These are phyloP conservation scores for Lyophyllum semitale DNA, from an alignment of 768 basidiomycete genomes.

Conservation along the genomic window DNA sequence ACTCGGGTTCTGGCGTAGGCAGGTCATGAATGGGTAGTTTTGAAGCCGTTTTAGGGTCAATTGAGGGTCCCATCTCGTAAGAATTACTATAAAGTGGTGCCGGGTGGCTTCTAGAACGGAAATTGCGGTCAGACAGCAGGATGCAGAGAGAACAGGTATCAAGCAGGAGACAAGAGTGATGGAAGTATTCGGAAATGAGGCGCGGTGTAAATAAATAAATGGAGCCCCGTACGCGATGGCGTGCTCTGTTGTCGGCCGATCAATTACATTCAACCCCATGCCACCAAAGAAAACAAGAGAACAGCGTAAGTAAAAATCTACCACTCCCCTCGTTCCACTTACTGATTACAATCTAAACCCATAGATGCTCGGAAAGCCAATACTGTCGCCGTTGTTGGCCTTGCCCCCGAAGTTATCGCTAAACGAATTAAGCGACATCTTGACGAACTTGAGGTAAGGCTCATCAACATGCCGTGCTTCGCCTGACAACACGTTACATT, in stretches of 20 bases:
- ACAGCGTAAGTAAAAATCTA: conserved; percentile 39
- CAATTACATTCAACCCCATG: conserved; percentile 29
- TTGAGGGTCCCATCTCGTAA: conserved; percentile 36
- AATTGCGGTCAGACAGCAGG: background rate
- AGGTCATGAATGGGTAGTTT: conserved; percentile 50
- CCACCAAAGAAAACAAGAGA: conserved; percentile 50
- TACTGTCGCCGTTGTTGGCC: conserved; percentile 38
- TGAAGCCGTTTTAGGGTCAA: conserved; percentile 35
- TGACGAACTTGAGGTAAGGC: conserved; percentile 78
- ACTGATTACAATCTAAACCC: conserved; percentile 5
- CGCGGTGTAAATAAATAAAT: background rate
- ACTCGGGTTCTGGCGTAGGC: conserved; percentile 83
- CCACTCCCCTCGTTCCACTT: background rate
- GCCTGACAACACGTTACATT: conserved; percentile 9
- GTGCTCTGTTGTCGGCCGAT: conserved; percentile 25
- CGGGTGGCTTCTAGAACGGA: conserved; percentile 1
- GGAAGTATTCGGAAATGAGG: conserved; percentile 1
- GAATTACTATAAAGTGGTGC: conserved; percentile 1
- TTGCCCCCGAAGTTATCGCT: conserved; percentile 68
- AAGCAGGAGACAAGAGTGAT: conserved; percentile 5
- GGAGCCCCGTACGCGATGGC: conserved; percentile 19
- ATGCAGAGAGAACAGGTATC: conserved; percentile 1
- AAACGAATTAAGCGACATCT: conserved; percentile 78
- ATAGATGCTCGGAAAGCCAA: conserved; percentile 54
- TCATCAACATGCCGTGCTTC: conserved; percentile 2